A percentile compares a stretch with the other conserved stretches of the same genome.
These are phyloP conservation scores for Purpureocillium lavendulum DNA, from an alignment of 2,329 filamentous ascomycete genomes.

Conservation along the genomic window DNA sequence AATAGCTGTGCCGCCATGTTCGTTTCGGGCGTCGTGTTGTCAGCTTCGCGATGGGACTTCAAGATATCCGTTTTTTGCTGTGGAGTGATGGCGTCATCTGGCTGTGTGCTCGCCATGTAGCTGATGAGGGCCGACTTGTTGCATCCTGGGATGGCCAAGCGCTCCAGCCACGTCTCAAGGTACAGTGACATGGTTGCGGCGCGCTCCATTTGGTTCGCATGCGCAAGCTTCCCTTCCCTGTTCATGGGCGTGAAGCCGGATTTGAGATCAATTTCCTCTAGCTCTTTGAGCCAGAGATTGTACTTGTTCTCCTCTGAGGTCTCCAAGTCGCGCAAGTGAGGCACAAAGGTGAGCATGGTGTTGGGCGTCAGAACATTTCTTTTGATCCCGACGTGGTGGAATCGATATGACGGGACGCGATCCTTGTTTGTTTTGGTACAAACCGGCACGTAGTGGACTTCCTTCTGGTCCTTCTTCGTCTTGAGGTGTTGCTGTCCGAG, in stretches of 20 bases:
- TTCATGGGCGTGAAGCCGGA: slow-evolving; percentile 49
- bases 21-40: slow-evolving; percentile 29
- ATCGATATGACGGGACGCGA: slow-evolving; percentile 49
- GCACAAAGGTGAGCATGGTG: slow-evolving; percentile 52
- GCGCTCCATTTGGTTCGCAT: slow-evolving; percentile 42
- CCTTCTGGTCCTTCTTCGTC: slow-evolving; percentile 35
- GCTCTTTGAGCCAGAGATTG: slow-evolving; percentile 46
- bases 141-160: slow-evolving; percentile 40
- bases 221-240: slow-evolving; percentile 39
- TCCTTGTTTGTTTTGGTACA: slow-evolving; percentile 41
- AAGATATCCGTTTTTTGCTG: slow-evolving; percentile 46
- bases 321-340: slow-evolving; percentile 48
- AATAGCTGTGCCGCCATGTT: slow-evolving; percentile 39
- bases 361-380: slow-evolving; percentile 53
- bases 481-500: slow-evolving; percentile 32
- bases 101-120: slow-evolving; percentile 41
- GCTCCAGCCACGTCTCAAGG: slow-evolving; percentile 44
- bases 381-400: slow-evolving; percentile 51
- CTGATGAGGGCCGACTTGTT: slow-evolving; percentile 44
- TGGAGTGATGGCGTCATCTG: slow-evolving; percentile 40
- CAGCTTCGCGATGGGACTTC: slow-evolving; percentile 35
- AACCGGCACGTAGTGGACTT: slow-evolving; percentile 30
- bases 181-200: slow-evolving; percentile 44
- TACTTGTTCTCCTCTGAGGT: slow-evolving; percentile 48
- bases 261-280: slow-evolving; percentile 48